Percentiles rank a stretch among this genome's conserved stretches.
Evolutionary conservation across 306 rosid genomes (phyloP).

Genomic region (Heteromeles arbutifolia): DNA sequence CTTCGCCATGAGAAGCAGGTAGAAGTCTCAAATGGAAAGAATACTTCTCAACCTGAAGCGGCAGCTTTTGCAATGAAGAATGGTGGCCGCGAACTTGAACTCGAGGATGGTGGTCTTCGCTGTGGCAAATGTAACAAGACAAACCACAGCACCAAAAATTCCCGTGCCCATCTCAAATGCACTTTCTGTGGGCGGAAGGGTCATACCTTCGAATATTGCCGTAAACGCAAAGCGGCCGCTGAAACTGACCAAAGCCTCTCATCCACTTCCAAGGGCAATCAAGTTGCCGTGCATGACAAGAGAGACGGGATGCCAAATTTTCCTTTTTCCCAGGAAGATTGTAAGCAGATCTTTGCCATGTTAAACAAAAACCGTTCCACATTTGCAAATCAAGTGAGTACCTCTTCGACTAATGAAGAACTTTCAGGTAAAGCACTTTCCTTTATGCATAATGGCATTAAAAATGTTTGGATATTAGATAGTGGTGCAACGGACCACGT

Average conservation of each 20-base stretch:
- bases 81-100: background rate
- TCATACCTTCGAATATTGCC: background rate
- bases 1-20: too few relatives aligned
- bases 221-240: background rate
- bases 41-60: too few relatives aligned
- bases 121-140: background rate
- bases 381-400: background rate
- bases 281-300: background rate
- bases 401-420: background rate
- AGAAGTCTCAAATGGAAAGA: too few relatives aligned
- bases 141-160: background rate
- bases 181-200: background rate
- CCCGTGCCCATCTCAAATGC: background rate
- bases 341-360: background rate
- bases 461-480: too few relatives aligned
- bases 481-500: too few relatives aligned
- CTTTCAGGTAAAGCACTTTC: background rate
- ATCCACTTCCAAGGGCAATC: background rate
- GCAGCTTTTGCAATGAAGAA: too few relatives aligned
- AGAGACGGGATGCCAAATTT: background rate
- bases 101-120: background rate
- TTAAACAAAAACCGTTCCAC: background rate
- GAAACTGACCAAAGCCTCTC: background rate
- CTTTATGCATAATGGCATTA: background rate
- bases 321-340: background rate